Percentiles rank a stretch among this genome's conserved stretches.
Conservation (phyloP, 805 yeast genomes). For the Sugiyamaella floridensis region DNA sequence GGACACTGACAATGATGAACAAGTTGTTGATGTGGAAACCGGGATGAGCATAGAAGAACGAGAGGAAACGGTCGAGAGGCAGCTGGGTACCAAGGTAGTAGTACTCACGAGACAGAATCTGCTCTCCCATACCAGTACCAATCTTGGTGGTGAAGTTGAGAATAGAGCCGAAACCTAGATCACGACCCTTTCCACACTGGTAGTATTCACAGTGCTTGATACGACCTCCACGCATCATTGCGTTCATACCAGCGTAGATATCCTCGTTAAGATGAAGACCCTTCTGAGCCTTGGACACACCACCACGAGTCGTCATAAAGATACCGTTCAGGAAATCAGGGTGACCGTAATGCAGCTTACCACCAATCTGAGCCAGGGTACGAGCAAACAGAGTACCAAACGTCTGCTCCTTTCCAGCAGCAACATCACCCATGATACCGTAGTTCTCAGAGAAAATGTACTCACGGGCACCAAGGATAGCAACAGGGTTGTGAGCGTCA, state of each 20-base stretch:
- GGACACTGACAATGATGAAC: slow-evolving; percentile 81
- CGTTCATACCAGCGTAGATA: slow-evolving; percentile 93
- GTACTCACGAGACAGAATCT: slow-evolving; percentile 83
- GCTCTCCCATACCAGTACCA: slow-evolving; percentile 99
- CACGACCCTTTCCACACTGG: slow-evolving; percentile 97
- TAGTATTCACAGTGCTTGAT: slow-evolving; percentile 93
- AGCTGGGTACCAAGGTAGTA: slow-evolving; percentile 83
- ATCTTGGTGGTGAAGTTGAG: slow-evolving; percentile 90
- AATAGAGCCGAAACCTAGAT: slow-evolving; percentile 87
- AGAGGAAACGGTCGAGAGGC: slow-evolving; percentile 81
- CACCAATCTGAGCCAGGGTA: slow-evolving; percentile 89
- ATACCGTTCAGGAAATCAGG: slow-evolving; percentile 90
- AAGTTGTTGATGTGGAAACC: slow-evolving; percentile 92
- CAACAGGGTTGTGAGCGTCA: slow-evolving; percentile 50
- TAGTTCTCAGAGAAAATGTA: slow-evolving; percentile 88
- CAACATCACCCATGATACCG: slow-evolving; percentile 91
- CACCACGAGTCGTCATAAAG: slow-evolving; percentile 93
- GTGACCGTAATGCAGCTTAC: slow-evolving; percentile 91
- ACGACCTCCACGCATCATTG: slow-evolving; percentile 81
- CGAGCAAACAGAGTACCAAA: slow-evolving; percentile 94
- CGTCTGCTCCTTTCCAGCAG: slow-evolving; percentile 96
- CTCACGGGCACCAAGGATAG: slow-evolving; percentile 92
- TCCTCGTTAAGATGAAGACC: slow-evolving; percentile 92
- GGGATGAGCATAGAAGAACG: slow-evolving; percentile 94
- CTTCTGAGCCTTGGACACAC: slow-evolving; percentile 89